Evolutionary conservation across 305 asterid genomes (phyloP), one percentile per base, ranked within the genome.

Genomic region (Fraxinus albicans): DNA sequence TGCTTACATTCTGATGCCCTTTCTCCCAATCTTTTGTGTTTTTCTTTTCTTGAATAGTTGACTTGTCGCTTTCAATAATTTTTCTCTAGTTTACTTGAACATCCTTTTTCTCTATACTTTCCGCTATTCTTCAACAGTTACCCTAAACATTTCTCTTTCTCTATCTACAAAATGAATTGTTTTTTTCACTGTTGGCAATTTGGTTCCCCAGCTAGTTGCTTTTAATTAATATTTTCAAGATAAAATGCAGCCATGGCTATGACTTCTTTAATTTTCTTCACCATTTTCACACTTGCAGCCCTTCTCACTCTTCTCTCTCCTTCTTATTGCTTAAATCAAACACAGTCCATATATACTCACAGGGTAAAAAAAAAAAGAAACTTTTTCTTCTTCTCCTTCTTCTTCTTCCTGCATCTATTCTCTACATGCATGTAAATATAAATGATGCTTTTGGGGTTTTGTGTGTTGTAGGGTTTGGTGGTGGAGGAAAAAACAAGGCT

Each of bases 221-320:
- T 38, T 6, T 73, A 70, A 33, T 81, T 81, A 8, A 38, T 31
- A 31, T 31, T 65, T 63, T 77, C 31, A 76, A 79, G 83, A 63
- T 67, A 85, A 47, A 85, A 91, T 90, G 95, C 91, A 78, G 76
- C 87, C 87, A 90, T 87, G 90, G 89, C 88, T 83, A 77, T 84
- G 82, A 87, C 79, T 85, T 85, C 88, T 67, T 60, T 85, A 75
- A 82, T 83, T 84, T 78, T 79, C 79, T 77, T 83, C 0, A 42
- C 65, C 44, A 40, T 83, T 38, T 0, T 73, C 44, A 60, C 81
- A 34, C 25, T 85, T 35, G 31, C 58, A 65, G 29, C 73, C 21
- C 2, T 84, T 77, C 82, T 74, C 73, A 83, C 74, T 76, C 65
- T 84, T 42, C 63, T 79, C 83, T 83, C 80, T 80, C 84, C 86